Percentiles rank a stretch among this genome's conserved stretches.
These are phyloP conservation scores for Deuterostichococcus epilithicus DNA, from an alignment of 139 green algal genomes.

Conservation along the genomic window DNA sequence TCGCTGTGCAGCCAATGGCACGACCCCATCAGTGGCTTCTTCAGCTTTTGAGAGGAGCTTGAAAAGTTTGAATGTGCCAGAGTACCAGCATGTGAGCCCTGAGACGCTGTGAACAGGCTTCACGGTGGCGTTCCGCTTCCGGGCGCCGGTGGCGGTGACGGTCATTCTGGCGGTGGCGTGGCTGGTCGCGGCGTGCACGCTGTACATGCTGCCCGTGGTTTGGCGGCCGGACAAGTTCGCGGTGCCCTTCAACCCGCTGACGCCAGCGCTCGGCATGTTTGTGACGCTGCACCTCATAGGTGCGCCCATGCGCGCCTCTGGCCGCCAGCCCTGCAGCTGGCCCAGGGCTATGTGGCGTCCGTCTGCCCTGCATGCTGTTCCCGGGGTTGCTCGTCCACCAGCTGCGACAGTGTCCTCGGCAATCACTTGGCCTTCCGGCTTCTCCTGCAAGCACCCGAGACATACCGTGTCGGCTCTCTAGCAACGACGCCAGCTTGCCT, in stretches of 20 bases:
- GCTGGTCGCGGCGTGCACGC: conserved; percentile 13
- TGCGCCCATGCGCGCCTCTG: neutral
- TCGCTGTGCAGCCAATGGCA: too few relatives aligned
- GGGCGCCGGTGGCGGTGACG: conserved; percentile 8
- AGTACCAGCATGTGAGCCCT: too few relatives aligned
- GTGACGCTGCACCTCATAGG: conserved; percentile 68
- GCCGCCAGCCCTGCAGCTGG: too few relatives aligned
- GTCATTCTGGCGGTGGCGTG: conserved; percentile 21
- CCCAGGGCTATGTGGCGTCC: too few relatives aligned
- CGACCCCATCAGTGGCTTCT: too few relatives aligned
- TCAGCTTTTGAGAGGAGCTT: too few relatives aligned
- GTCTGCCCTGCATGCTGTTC: too few relatives aligned
- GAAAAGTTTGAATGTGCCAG: too few relatives aligned
- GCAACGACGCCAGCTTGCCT: neutral
- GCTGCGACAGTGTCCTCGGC: too few relatives aligned
- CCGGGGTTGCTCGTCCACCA: too few relatives aligned
- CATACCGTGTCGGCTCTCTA: neutral
- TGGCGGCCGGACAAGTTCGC: conserved; percentile 45
- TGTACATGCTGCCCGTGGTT: conserved; percentile 33
- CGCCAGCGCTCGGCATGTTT: conserved; percentile 63
- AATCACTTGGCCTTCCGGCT: too few relatives aligned
- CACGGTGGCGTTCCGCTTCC: conserved; percentile 25
- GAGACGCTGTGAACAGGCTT: conserved; percentile 2
- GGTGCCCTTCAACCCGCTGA: conserved; percentile 57
- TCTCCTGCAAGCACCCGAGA: neutral